phyloP scores from a whole-genome alignment of 176 grass and related monocot genomes.

The Echinochloa phyllopogon region DNA sequence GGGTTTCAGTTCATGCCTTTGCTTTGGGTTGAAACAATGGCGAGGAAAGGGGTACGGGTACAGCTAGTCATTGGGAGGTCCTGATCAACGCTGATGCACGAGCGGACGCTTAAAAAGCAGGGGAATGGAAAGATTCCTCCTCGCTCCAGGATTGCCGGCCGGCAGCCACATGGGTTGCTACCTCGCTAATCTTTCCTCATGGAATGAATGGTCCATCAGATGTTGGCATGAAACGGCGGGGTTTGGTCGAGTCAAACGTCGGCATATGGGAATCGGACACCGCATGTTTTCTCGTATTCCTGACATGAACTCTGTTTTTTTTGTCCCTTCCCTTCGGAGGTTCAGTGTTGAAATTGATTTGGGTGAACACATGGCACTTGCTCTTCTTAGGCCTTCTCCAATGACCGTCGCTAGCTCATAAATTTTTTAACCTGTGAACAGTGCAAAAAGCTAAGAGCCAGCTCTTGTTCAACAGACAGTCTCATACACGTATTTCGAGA shows the following conservation, averaged over 20 bases:
- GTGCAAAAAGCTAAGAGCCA: no score
- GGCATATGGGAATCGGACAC: conserved; percentile 35
- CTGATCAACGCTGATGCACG: conserved; percentile 9
- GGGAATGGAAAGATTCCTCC: conserved; percentile 42
- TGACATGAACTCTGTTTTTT: conserved; percentile 9
- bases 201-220: conserved; percentile 7
- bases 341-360: background rate
- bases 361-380: background rate
- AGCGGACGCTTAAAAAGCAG: conserved; percentile 40
- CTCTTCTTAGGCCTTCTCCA: no score
- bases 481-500: no score
- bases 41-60: conserved; percentile 3
- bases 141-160: conserved; percentile 20
- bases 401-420: no score
- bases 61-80: conserved; percentile 5
- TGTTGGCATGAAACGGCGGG: background rate
- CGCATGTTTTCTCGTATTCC: conserved; percentile 32
- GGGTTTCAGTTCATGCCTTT: conserved; percentile 17
- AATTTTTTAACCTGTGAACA: no score
- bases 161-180: conserved; percentile 33
- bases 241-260: conserved; percentile 26
- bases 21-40: conserved; percentile 54
- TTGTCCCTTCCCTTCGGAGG: background rate
- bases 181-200: conserved; percentile 10
- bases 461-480: no score